Conservation (phyloP, 495 filamentous ascomycete genomes). For the Cetradonia linearis region DNA sequence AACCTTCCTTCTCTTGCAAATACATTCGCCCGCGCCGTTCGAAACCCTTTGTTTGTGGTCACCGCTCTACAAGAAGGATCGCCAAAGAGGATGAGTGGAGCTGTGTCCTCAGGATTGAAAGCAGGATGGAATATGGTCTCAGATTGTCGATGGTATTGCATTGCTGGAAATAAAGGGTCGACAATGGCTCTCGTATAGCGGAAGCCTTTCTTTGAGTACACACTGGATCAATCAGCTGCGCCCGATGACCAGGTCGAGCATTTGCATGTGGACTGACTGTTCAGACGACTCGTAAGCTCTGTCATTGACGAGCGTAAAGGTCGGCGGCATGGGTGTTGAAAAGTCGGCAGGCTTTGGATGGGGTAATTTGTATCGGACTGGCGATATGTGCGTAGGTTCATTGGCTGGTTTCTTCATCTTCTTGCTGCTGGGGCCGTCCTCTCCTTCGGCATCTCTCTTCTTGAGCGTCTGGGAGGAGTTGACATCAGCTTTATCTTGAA, state of each 20-base stretch:
- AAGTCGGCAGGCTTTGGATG: slow-evolving; percentile 49
- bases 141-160: slow-evolving; percentile 79
- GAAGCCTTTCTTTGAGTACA: slow-evolving; percentile 83
- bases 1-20: slow-evolving; percentile 81
- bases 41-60: slow-evolving; percentile 70
- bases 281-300: slow-evolving; percentile 48
- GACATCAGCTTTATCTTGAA: neutral
- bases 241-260: neutral
- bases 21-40: slow-evolving; percentile 76
- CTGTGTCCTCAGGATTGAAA: slow-evolving; percentile 87
- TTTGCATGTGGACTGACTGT: slow-evolving; percentile 40
- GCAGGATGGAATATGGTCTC: slow-evolving; percentile 73
- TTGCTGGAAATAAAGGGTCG: slow-evolving; percentile 73
- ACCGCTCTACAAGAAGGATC: slow-evolving; percentile 43
- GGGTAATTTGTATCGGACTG: slow-evolving; percentile 48
- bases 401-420: slow-evolving; percentile 36
- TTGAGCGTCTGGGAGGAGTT: slow-evolving; percentile 40
- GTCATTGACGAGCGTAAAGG: slow-evolving; percentile 39
- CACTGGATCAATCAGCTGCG: slow-evolving; percentile 29
- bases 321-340: slow-evolving; percentile 44
- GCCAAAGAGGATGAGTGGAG: slow-evolving; percentile 64
- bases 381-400: slow-evolving; percentile 28
- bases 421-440: slow-evolving; percentile 34
- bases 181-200: slow-evolving; percentile 87
- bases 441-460: slow-evolving; percentile 60